Percentiles rank a stretch among this genome's conserved stretches.
Evolutionary conservation across 805 yeast genomes (phyloP).

Genomic region (Kodamaea laetipori): DNA sequence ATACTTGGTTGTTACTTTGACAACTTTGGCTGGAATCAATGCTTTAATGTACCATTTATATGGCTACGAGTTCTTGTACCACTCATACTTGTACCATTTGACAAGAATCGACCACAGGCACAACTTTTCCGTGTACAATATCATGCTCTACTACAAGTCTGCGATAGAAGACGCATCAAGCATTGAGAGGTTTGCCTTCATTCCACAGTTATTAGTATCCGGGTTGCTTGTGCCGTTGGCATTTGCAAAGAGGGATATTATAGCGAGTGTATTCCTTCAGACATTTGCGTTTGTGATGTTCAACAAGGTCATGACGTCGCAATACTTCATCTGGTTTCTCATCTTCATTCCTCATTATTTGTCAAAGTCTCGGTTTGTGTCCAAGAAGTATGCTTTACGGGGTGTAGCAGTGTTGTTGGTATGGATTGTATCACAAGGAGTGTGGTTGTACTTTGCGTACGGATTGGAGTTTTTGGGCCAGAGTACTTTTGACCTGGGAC

Average conservation of each 20-base stretch:
- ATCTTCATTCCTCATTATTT: constrained; percentile 78
- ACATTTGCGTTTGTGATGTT: constrained; percentile 47
- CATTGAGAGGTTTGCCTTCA: constrained; percentile 65
- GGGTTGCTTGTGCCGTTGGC: constrained; percentile 58
- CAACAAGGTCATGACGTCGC: constrained; percentile 79
- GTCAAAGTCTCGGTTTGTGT: constrained; percentile 39
- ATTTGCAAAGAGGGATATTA: constrained; percentile 34
- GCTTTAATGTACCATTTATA: constrained; percentile 65
- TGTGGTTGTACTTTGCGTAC: constrained; percentile 81
- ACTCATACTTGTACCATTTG: constrained; percentile 83
- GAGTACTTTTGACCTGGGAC: constrained; percentile 59
- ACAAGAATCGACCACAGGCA: constrained; percentile 89
- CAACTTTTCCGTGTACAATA: constrained; percentile 86
- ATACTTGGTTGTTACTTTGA: constrained; percentile 35
- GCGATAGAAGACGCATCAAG: constrained; percentile 24
- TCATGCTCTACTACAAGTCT: constrained; percentile 66
- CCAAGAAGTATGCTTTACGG: constrained; percentile 12
- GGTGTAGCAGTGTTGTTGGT: constrained; percentile 47
- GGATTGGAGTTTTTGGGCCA: constrained; percentile 77
- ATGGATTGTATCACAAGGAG: constrained; percentile 74
- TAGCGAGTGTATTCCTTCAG: constrained; percentile 41
- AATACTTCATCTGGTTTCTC: constrained; percentile 93
- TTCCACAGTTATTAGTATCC: constrained; percentile 76
- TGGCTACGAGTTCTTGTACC: constrained; percentile 73
- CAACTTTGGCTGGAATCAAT: constrained; percentile 51